Evolutionary conservation across 768 basidiomycete species (phyloP).

Genomic region (Lentinula detonsa): DNA sequence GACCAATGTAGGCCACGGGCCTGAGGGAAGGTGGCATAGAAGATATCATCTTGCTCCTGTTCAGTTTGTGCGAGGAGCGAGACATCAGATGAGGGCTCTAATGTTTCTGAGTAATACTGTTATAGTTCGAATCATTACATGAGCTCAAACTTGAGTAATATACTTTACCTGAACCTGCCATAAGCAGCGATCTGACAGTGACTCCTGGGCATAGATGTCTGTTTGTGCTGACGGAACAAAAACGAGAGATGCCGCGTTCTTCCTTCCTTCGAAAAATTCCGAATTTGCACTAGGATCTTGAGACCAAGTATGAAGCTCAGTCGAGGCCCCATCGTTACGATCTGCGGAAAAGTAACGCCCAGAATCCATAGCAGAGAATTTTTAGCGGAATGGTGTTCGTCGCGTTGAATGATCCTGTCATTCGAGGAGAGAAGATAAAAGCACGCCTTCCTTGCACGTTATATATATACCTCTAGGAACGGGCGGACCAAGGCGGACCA

Average conservation of each 20-base stretch:
- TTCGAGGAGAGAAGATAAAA: slow-evolving; percentile 1
- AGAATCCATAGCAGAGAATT: slow-evolving; percentile 1
- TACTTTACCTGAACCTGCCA: slow-evolving; percentile 5
- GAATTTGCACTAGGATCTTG: background rate
- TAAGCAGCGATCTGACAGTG: background rate
- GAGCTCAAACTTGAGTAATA: background rate
- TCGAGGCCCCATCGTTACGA: background rate
- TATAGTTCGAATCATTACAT: slow-evolving; percentile 3
- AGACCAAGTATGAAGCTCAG: background rate
- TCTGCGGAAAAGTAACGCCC: background rate
- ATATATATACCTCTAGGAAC: slow-evolving; percentile 1
- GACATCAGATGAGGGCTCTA: slow-evolving; percentile 5
- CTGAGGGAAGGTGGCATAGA: slow-evolving; percentile 32
- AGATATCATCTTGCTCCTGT: slow-evolving; percentile 30
- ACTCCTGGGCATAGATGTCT: background rate
- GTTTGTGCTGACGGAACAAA: background rate
- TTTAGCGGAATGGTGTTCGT: background rate
- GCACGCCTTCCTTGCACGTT: background rate
- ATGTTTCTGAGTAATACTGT: slow-evolving; percentile 8
- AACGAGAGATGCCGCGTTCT: background rate
- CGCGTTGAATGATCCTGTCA: background rate
- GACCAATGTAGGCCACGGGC: slow-evolving; percentile 19
- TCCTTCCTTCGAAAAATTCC: background rate
- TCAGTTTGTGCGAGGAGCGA: slow-evolving; percentile 27
- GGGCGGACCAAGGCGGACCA: background rate